Base-by-base conservation (phyloP, 352 stramenopile species). In the Phytophthora meadii region DNA sequence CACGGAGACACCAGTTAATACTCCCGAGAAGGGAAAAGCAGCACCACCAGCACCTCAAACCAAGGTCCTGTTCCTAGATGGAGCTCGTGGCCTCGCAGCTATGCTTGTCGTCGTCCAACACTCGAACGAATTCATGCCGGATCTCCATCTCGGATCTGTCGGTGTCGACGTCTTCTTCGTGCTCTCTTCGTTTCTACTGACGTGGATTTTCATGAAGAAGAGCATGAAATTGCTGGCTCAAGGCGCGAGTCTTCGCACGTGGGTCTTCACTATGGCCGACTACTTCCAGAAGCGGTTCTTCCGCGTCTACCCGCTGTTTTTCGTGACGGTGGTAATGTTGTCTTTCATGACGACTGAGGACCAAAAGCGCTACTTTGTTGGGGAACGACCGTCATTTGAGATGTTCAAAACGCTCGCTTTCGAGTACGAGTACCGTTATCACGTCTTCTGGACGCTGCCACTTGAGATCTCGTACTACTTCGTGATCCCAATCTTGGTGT, bases 301-400 rank as follows among this genome's bases (percentile, higher is more conserved):
- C 14, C 74, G 76, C 24, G 79, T 88, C 10, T 88, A 88, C 50
- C 76, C 79, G 52, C 64, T 88, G 1, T 88, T 88, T 34, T 56
- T 60, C n/a, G 70, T 73, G 25, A 57, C 69, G 14, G 76, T 74
- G 7, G 46, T 74, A 25, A 36, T 79, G 7, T 39, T 83, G 11
- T 69, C 52, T 14, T n/a, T 72, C 5, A 41, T 84, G n/a, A 65
- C 66, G n/a, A 36, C 47, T 24, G 54, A 68, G 14, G 48, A 66
- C 39, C 42, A 77, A 46, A 53, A 59, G 1, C 65, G n/a, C 10
- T 81, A 81, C 32, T 81, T 76, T 17, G 22, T 61, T 42, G 51
- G 42, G 11, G 22, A 53, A 8, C 28, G 52, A 60, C 17, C 44
- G 40, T 14, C 70, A 4, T 86, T 67, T 39, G 48, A 77, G 5